Evolutionary conservation across 257 asterid genomes (phyloP), one percentile per base, ranked within the genome.

Genomic region (Forsythia viridissima): DNA sequence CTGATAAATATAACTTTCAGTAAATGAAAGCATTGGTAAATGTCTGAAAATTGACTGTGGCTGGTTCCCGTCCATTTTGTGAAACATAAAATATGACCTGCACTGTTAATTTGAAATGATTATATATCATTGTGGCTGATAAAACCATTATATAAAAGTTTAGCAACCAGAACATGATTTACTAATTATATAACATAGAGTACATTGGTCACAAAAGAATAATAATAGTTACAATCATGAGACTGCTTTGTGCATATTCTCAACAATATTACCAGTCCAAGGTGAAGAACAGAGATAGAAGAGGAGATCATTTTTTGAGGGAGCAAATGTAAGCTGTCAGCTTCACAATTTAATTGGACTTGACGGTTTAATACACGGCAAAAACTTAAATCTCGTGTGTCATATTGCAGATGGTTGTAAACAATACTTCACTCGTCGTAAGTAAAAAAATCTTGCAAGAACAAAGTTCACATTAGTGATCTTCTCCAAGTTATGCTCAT

Each of bases 1-100:
- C 97, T 96, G 97, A 87, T 96, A 96, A 65, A 96, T 92, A 82
- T 83, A 96, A 83, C 99, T 92, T 83, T 93, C 99, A 42, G 94
- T 85, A 79, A 96, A 93, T 6, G 97, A 91, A 76, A 96, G 97
- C 76, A 96, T 76, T 8, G 99, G 99, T 30, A 96, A 88, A 88
- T 88, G 87, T 85, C 81, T 89, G 89, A 93, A 93, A 69, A 93
- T 82, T 48, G 87, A 84, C 41, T 78, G 89, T 0, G 94, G 94
- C 79, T 88, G 86, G 73, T 87, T 87, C 44, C 81, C 86, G 74
- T 96, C 97, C 94, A 96, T 87, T 39, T 83, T 69, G 80, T 96
- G 99, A 84, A 96, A 96, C 97, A 93, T 87, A 85, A 92, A 92
- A 81, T 93, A 92, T 46, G 99, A 96, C 83, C 98, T 89, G 88